phyloP scores from a whole-genome alignment of 495 filamentous ascomycete species.

The Talaromyces proteolyticus region DNA sequence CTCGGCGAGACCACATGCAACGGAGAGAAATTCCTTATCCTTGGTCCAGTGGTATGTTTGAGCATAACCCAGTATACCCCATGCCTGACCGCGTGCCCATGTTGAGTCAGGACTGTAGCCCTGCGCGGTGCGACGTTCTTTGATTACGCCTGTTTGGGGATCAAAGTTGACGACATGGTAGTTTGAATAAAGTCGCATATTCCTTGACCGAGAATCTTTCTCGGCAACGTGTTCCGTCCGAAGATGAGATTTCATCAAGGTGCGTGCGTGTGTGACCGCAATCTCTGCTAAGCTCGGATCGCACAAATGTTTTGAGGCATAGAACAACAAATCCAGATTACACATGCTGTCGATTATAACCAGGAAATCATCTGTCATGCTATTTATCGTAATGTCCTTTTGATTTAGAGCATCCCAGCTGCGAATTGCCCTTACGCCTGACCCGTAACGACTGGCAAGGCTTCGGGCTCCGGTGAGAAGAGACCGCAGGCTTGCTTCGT shows the following conservation, averaged over 20 bases:
- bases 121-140: slow-evolving; percentile 28
- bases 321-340: slow-evolving; percentile 37
- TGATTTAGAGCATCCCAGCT: slow-evolving; percentile 29
- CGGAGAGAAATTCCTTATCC: slow-evolving; percentile 24
- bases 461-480: slow-evolving; percentile 25
- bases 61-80: slow-evolving; percentile 37
- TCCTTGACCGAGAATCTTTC: too few relatives aligned
- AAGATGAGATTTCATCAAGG: slow-evolving; percentile 23
- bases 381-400: slow-evolving; percentile 13
- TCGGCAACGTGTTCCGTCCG: slow-evolving; percentile 24
- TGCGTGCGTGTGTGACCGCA: slow-evolving; percentile 28
- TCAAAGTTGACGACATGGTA: slow-evolving; percentile 38
- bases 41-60: slow-evolving; percentile 37
- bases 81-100: slow-evolving; percentile 39
- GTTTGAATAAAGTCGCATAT: too few relatives aligned
- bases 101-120: slow-evolving; percentile 29
- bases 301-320: slow-evolving; percentile 25
- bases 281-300: slow-evolving; percentile 18
- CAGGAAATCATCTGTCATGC: slow-evolving; percentile 23
- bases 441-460: slow-evolving; percentile 27
- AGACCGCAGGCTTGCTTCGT: slow-evolving; percentile 18
- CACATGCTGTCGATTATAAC: slow-evolving; percentile 42
- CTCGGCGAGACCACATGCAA: slow-evolving; percentile 26
- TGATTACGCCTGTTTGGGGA: slow-evolving; percentile 26
- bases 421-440: slow-evolving; percentile 27